A percentile compares a stretch with the other conserved stretches of the same genome.
phyloP scores from a whole-genome alignment of 2,329 filamentous ascomycete genomes.

The Hirsutella thompsonii region DNA sequence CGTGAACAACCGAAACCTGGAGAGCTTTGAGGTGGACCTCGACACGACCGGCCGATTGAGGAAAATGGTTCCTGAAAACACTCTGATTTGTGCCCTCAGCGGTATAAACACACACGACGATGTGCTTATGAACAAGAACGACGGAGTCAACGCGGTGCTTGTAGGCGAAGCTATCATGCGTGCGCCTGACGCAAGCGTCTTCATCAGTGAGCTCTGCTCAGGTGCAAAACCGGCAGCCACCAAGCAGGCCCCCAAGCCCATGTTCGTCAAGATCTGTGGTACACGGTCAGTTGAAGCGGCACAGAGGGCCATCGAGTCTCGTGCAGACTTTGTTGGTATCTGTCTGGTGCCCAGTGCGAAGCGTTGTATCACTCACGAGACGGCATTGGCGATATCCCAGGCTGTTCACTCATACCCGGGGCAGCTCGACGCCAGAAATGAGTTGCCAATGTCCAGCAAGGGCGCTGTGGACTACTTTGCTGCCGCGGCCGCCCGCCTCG shows the following conservation, averaged over 20 bases:
- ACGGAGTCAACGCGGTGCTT: conserved; percentile 83
- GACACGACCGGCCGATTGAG: conserved; percentile 82
- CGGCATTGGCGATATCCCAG: conserved; percentile 67
- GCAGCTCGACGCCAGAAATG: conserved; percentile 21
- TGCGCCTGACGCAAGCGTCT: conserved; percentile 66
- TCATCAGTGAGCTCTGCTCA: conserved; percentile 75
- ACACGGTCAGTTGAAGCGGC: conserved; percentile 76
- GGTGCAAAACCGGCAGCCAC: conserved; percentile 26
- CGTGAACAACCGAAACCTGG: conserved; percentile 94
- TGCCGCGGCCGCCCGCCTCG: conserved; percentile 31
- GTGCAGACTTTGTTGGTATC: conserved; percentile 86
- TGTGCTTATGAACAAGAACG: conserved; percentile 74
- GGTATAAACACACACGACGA: conserved; percentile 85
- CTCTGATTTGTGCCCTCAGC: conserved; percentile 85
- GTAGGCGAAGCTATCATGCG: conserved; percentile 96
- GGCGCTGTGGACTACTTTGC: conserved; percentile 58
- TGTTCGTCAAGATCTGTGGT: conserved; percentile 90
- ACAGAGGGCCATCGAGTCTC: conserved; percentile 65
- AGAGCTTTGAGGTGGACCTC: conserved; percentile 93
- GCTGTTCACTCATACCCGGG: conserved; percentile 57
- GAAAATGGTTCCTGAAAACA: conserved; percentile 71
- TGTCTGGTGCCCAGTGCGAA: conserved; percentile 75
- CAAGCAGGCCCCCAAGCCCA: conserved; percentile 23
- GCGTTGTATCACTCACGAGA: conserved; percentile 66
- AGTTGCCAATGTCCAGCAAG: conserved; percentile 13